Evolutionary conservation across 768 basidiomycete species (phyloP), one percentile per base, ranked within the genome.

Genomic region (Mycena galopus): DNA sequence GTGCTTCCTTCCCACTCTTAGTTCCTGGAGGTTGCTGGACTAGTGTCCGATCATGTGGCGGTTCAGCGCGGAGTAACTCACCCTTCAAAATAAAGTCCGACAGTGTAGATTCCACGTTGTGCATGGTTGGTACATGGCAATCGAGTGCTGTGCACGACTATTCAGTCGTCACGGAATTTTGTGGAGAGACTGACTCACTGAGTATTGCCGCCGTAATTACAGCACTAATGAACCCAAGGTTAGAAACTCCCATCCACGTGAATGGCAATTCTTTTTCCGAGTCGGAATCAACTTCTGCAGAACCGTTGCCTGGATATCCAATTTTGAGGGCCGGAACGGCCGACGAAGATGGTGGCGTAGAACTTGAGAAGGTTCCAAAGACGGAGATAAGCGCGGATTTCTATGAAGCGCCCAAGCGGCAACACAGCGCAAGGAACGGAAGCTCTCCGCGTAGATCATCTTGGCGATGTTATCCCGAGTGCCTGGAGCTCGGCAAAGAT

Each of bases 291-390:
- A n/a, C 21, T 4, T 25, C 61, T 25, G 37, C n/a, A 23, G 47
- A 39, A 16, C 51, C 71, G 71, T 72, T 72, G 61, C 66, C 32
- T n/a, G n/a, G n/a, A n/a, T n/a, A 72, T 35, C 71, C 65, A 23
- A 33, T 55, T 12, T n/a, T 25, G 51, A 57, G 44, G 37, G 37
- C 69, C 68, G 68, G 63, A 23, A 23, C 50, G 32, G 53, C 68
- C 68, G 68, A 65, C 32, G 37, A 42, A 62, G 67, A 69, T 69
- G 47, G 68, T 69, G 68, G 68, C 68, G 68, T 62, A 67, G 66
- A 67, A 35, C 39, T 37, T 39, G 25, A 25, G 47, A 61, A 55
- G 59, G 23, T 25, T 58, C 57, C 19, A 7, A 19, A 8, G 51
- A 39, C 39, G 39, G 39, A n/a, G n/a, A n/a, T n/a, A n/a, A n/a